phyloP scores from a whole-genome alignment of 2,329 filamentous ascomycete genomes.

The Colletotrichum trifolii region DNA sequence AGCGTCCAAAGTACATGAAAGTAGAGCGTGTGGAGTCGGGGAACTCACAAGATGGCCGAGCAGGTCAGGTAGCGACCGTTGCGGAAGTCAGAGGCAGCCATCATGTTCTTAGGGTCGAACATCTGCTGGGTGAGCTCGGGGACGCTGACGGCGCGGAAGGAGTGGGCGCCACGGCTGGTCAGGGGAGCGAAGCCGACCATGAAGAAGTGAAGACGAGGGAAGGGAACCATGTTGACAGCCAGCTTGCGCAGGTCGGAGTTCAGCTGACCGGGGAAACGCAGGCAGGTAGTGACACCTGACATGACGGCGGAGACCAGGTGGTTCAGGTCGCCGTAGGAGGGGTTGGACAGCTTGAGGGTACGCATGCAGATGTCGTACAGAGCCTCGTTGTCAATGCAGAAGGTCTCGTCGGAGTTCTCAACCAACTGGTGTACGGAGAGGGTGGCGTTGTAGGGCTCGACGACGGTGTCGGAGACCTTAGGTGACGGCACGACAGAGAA shows the following conservation, averaged over 20 bases:
- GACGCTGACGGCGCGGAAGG: conserved; percentile 97
- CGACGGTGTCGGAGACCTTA: conserved; percentile 99
- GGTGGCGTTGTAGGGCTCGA: conserved; percentile 99
- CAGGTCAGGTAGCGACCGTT: conserved; percentile 99
- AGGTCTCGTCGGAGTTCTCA: conserved; percentile 99
- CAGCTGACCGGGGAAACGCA: conserved; percentile 99
- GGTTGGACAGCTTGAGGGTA: conserved; percentile 98
- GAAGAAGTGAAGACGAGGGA: conserved; percentile 99
- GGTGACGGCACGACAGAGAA: conserved; percentile 99
- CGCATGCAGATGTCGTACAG: conserved; percentile 99
- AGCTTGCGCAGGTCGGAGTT: conserved; percentile 99
- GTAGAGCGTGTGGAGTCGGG: not conserved
- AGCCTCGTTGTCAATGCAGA: conserved; percentile 99
- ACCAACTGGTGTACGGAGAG: conserved; percentile 99
- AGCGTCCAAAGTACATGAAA: not conserved
- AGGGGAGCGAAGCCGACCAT: conserved; percentile 99
- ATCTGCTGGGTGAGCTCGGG: conserved; percentile 99
- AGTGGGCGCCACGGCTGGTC: conserved; percentile 85
- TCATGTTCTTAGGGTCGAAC: conserved; percentile 99
- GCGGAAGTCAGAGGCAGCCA: conserved; percentile 99
- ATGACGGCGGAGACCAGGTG: conserved; percentile 99
- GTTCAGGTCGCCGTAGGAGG: conserved; percentile 99
- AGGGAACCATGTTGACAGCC: conserved; percentile 99
- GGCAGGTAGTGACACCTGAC: conserved; percentile 98
- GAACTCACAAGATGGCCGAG: conserved; percentile 91